Base-by-base conservation (phyloP, 1,284 basidiomycete species). In the Cerioporus squamosus region DNA sequence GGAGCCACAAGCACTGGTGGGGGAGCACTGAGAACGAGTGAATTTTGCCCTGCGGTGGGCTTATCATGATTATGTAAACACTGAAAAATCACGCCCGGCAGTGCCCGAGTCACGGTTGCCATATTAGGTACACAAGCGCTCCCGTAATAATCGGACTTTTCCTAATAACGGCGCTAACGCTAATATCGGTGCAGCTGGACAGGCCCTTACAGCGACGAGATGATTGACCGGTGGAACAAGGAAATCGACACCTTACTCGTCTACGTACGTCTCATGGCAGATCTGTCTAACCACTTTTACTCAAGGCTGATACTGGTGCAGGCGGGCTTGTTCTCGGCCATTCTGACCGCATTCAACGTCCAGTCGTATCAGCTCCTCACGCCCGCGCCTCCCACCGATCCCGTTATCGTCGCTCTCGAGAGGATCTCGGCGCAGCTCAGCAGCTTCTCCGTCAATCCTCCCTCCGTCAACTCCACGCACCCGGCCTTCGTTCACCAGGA, bases 351-450 rank as follows among this genome's bases (percentile, higher is more conserved):
- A 2, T 51, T 57, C 44, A 57, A 45, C n/a, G 55, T 52, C 44
- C 40, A 49, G 17, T 55, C 53, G 5, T 56, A 56, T 17, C n/a
- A 17, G 20, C 48, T 51, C 14, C 49, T 57, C 6, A 23, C 51
- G 18, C 49, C 49, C 6, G 8, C 29, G 29, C 29, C 29, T 14
- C 20, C 15, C 10, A 15, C 10, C 29, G 29, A 29, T 29, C 29
- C 50, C n/a, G 17, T 44, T 23, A 24, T 52, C n/a, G 44, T 39
- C 6, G 22, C 44, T 9, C 22, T 53, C 1, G 44, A 52, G 20
- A 26, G 43, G 18, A 60, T 66, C 12, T 64, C 60, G 4, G 20
- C 29, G 14, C 61, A 61, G 47, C 61, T 63, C 31, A 53, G 44
- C 44, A 63, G 58, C 22, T 49, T 63, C 22, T 44, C 43, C 12